These are phyloP conservation scores for Corymbia citriodora DNA, from an alignment of 441 rosid species.

Conservation along the genomic window DNA sequence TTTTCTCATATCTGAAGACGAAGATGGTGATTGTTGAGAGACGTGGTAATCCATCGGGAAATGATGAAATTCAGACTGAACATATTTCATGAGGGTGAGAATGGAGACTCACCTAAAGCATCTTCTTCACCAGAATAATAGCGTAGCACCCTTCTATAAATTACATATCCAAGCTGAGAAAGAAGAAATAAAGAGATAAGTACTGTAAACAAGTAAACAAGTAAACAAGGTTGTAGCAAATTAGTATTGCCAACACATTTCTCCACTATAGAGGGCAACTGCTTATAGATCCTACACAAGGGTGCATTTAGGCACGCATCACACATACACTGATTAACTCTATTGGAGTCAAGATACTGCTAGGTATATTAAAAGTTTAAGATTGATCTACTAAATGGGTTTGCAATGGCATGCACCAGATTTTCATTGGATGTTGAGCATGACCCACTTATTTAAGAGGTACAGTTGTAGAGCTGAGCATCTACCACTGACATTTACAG, in stretches of 20 bases:
- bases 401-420: not conserved
- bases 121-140: slow-evolving; percentile 94
- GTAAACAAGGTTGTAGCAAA: not conserved
- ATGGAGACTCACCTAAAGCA: slow-evolving; percentile 62
- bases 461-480: not conserved
- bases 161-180: slow-evolving; percentile 77
- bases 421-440: not conserved
- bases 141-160: slow-evolving; percentile 87
- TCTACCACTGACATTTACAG: not conserved
- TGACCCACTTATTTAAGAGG: not conserved
- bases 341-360: not conserved
- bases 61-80: not conserved
- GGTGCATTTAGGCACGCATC: not conserved
- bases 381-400: not conserved
- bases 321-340: not conserved
- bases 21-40: not conserved
- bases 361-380: not conserved
- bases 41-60: not conserved
- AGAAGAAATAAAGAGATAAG: not conserved
- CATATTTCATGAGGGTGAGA: not conserved
- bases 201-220: not conserved
- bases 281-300: not conserved
- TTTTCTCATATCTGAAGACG: slow-evolving; percentile 83
- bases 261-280: not conserved
- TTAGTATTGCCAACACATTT: not conserved